A percentile compares a stretch with the other conserved stretches of the same genome.
These are phyloP conservation scores for Aspergillus tubingensis DNA, from an alignment of 2,329 filamentous ascomycete species.

Conservation along the genomic window DNA sequence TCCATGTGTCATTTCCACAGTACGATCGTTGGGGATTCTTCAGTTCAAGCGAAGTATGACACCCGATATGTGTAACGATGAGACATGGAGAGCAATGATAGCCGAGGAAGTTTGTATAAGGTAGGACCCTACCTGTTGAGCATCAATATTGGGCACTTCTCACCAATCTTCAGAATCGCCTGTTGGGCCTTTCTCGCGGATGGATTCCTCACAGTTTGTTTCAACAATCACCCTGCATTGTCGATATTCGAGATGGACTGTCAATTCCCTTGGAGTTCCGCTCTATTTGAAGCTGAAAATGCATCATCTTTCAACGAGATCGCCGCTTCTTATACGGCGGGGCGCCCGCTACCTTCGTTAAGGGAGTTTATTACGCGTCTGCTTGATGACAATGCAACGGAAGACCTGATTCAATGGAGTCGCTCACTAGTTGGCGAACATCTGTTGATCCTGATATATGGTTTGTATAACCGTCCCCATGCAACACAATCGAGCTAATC, in stretches of 20 bases:
- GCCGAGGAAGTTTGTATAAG: slow-evolving; percentile 33
- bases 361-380: slow-evolving; percentile 27
- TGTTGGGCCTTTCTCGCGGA: slow-evolving; percentile 37
- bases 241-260: slow-evolving; percentile 36
- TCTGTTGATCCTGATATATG: slow-evolving; percentile 35
- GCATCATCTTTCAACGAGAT: slow-evolving; percentile 27
- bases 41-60: slow-evolving; percentile 23
- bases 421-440: slow-evolving; percentile 32
- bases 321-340: slow-evolving; percentile 10
- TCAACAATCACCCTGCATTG: slow-evolving; percentile 33
- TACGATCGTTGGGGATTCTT: slow-evolving; percentile 32
- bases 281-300: slow-evolving; percentile 33
- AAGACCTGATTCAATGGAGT: slow-evolving; percentile 23
- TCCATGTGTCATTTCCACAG: slow-evolving; percentile 32
- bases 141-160: not conserved
- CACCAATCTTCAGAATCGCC: slow-evolving; percentile 19
- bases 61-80: slow-evolving; percentile 21
- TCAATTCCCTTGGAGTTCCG: slow-evolving; percentile 32
- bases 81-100: slow-evolving; percentile 24
- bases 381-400: slow-evolving; percentile 22
- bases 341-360: slow-evolving; percentile 25
- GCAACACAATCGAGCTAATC: not conserved
- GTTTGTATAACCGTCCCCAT: slow-evolving; percentile 12
- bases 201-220: slow-evolving; percentile 36
- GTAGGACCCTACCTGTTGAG: not conserved